Conservation (phyloP, 306 rosid genomes). For the Sicyos baderoa region DNA sequence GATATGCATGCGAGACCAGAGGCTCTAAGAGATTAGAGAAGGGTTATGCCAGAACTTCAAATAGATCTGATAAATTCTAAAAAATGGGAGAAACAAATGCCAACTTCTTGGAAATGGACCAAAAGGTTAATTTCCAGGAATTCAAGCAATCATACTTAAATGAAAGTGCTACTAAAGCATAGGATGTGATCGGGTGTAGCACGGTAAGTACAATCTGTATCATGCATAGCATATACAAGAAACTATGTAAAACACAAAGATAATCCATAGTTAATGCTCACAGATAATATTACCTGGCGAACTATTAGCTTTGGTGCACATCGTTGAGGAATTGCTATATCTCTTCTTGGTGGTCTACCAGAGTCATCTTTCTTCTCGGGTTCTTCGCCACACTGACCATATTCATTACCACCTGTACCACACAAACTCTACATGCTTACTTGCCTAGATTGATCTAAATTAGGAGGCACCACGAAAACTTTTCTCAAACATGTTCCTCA, state of each 20-base stretch:
- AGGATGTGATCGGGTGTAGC: not conserved
- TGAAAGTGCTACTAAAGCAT: not conserved
- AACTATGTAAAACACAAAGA: not conserved
- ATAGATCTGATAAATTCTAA: not conserved
- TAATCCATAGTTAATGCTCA: not conserved
- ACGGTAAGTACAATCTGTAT: not conserved
- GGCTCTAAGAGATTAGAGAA: not conserved
- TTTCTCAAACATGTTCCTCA: not conserved
- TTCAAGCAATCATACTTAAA: not conserved
- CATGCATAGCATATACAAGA: not conserved
- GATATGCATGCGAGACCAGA: not conserved
- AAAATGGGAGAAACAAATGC: not conserved
- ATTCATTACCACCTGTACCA: conserved; percentile 88
- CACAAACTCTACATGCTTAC: conserved; percentile 12
- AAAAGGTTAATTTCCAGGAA: not conserved
- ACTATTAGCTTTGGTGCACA: conserved; percentile 88
- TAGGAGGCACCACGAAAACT: not conserved
- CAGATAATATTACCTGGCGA: conserved; percentile 45
- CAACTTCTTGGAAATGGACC: not conserved
- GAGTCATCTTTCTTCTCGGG: conserved; percentile 85
- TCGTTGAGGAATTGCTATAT: conserved; percentile 81
- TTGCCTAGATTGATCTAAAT: not conserved
- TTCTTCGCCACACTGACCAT: conserved; percentile 98
- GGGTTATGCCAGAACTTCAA: not conserved
- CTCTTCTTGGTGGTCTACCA: conserved; percentile 74